Base-by-base conservation (phyloP, 129 eudicot genomes). In the Flaveria brownii region DNA sequence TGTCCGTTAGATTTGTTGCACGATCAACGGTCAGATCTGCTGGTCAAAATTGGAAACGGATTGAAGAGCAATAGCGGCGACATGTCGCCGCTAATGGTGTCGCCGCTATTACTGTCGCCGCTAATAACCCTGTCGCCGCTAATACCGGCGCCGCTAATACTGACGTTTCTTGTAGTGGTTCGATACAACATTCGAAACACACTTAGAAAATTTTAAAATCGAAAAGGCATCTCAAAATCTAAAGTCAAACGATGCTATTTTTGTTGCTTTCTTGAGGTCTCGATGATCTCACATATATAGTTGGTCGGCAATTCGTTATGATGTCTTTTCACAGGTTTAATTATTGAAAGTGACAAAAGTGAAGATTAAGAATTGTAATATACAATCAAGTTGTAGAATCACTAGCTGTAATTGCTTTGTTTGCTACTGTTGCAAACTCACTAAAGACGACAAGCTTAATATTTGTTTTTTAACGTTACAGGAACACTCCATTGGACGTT, bases 321-420 rank as follows among this genome's bases (percentile, higher is more conserved):
- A n/a, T 18, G 69, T 68, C 67, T 55, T 42, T 25, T 68, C 5
- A 55, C 69, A 57, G 54, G 45, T 55, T 43, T 77, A 55, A 5
- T 56, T 68, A 77, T 55, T 68, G 76, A 77, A 42, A 69, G 15
- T 56, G 75, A 77, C 76, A 70, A 77, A 55, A 54, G 75, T 69
- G 33, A 63, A n/a, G 26, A 25, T 56, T 69, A 77, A 25, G 0
- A 55, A 39, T 41, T 23, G 66, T 66, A 25, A 12, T 12, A 5
- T 18, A 14, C 11, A 12, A 66, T 54, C 11, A 42, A 39, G 3
- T 54, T 28, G 25, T 77, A 52, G 36, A 57, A 18, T 36, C 20
- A 50, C 16, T 75, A 3, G 33, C 20, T 65, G 55, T 42, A 51
- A 6, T 8, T 4, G 16, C 42, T 20, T 55, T 50, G 15, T 10